Evolutionary conservation across 2,329 filamentous ascomycete species (phyloP).

Genomic region (Colletotrichum endophyticum): DNA sequence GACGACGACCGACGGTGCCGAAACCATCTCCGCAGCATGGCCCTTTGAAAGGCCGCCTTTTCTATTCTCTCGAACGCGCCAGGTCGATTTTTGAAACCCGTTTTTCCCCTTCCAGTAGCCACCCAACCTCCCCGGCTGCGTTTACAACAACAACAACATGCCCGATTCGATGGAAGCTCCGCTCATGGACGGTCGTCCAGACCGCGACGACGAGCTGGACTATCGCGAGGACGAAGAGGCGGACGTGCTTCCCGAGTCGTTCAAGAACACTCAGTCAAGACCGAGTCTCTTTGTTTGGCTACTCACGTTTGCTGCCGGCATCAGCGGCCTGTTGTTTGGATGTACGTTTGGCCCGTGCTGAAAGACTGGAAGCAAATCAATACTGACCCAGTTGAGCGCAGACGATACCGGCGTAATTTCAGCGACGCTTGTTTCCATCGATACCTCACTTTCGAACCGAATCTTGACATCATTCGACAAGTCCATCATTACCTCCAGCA

Average conservation of each 20-base stretch:
- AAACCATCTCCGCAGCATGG: constrained; percentile 8
- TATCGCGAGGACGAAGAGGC: constrained; percentile 31
- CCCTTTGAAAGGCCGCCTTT: constrained; percentile 3
- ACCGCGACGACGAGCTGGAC: constrained; percentile 30
- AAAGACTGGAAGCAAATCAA: background rate
- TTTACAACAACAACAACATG: constrained; percentile 1
- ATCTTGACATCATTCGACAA: constrained; percentile 68
- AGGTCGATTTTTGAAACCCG: background rate
- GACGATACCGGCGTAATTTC: constrained; percentile 74
- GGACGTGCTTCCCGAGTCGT: constrained; percentile 19
- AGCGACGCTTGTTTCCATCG: constrained; percentile 69
- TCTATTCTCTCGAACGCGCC: background rate
- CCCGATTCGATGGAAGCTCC: constrained; percentile 20
- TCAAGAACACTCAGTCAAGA: constrained; percentile 9
- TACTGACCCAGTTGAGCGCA: constrained; percentile 29
- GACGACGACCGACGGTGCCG: constrained; percentile 13
- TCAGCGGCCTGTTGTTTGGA: constrained; percentile 72
- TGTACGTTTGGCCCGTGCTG: constrained; percentile 50
- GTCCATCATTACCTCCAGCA: constrained; percentile 73
- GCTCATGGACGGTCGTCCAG: constrained; percentile 22
- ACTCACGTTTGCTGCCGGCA: constrained; percentile 68
- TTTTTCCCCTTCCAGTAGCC: background rate
- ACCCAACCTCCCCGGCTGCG: background rate
- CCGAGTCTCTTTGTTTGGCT: constrained; percentile 63
- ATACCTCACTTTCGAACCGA: constrained; percentile 60